phyloP scores from a whole-genome alignment of 148 eudicot species.

The Mesembryanthemum crystallinum region DNA sequence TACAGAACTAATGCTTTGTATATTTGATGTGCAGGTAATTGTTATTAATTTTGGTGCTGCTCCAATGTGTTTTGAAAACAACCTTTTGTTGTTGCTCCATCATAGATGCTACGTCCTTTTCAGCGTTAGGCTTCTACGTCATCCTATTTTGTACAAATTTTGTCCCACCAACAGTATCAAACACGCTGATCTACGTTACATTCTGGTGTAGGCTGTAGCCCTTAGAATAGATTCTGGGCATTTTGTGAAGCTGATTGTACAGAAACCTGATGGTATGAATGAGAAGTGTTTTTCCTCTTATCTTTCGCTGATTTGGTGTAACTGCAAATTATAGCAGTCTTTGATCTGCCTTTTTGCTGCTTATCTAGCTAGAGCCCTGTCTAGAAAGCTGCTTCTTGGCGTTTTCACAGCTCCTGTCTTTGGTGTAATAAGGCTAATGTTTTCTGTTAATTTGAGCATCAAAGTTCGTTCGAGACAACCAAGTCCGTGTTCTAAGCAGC shows the following conservation, averaged over 20 bases:
- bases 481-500: too few species aligned
- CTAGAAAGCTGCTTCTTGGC: too few species aligned
- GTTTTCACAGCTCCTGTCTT: too few species aligned
- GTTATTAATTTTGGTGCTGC: neutral
- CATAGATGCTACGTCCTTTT: neutral
- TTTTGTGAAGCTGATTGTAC: neutral
- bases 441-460: too few species aligned
- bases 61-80: neutral
- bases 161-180: neutral
- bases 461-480: too few species aligned
- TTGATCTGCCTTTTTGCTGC: neutral
- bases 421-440: too few species aligned
- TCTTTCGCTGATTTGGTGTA: neutral
- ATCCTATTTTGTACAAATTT: slow-evolving; percentile 5
- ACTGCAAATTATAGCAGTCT: neutral
- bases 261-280: neutral
- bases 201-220: neutral
- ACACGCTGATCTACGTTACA: neutral
- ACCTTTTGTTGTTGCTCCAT: neutral
- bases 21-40: neutral
- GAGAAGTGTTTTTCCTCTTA: neutral
- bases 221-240: neutral
- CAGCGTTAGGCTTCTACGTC: neutral
- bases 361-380: too few species aligned
- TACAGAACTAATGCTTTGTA: neutral